Percentiles rank a stretch among this genome's conserved stretches.
phyloP scores from a whole-genome alignment of 176 grass and related monocot species.

The Cymbopogon citratus region DNA sequence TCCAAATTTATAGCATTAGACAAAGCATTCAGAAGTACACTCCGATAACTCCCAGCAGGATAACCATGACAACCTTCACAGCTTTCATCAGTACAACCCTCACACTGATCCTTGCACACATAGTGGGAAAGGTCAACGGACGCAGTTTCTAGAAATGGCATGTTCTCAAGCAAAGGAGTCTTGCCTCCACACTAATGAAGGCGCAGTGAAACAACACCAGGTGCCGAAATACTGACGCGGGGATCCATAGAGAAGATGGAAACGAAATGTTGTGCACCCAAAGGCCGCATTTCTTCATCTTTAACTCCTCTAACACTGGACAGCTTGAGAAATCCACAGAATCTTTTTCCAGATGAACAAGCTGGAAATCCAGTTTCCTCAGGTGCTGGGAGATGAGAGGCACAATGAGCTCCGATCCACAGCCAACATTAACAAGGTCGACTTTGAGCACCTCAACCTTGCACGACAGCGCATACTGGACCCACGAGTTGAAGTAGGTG shows the following conservation, averaged over 20 bases:
- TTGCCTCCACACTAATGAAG: not conserved
- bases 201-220: not conserved
- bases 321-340: not conserved
- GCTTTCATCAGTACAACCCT: not conserved
- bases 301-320: not conserved
- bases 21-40: not conserved
- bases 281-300: not conserved
- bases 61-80: not conserved
- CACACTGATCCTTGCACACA: not conserved
- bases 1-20: conserved; percentile 1
- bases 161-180: not conserved
- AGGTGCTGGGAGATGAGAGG: not conserved
- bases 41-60: not conserved
- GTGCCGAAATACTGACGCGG: not conserved
- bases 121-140: not conserved
- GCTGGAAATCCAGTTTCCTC: not conserved
- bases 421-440: not conserved
- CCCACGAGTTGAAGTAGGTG: not conserved
- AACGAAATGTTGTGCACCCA: not conserved
- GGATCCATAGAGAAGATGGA: not conserved
- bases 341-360: not conserved
- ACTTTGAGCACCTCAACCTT: not conserved
- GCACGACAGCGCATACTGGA: not conserved
- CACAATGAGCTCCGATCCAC: not conserved
- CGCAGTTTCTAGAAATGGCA: not conserved